Evolutionary conservation across 1,284 basidiomycete genomes (phyloP).

Genomic region (Rhizopogon parksii): DNA sequence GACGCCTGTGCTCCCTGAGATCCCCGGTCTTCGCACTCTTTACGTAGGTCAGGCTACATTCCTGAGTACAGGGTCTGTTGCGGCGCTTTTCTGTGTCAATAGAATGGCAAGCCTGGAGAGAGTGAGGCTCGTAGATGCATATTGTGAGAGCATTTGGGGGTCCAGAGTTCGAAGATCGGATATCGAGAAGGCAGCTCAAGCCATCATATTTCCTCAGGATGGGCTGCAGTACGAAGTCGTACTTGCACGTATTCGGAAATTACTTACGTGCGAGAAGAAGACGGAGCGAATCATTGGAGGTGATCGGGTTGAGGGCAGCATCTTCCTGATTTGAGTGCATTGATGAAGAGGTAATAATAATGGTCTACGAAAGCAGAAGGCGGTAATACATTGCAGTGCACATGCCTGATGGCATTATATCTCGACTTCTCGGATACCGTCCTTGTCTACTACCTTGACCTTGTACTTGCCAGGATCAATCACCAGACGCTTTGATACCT

Average conservation of each 20-base stretch:
- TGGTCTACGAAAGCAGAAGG: background rate
- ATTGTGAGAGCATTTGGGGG: constrained; percentile 53
- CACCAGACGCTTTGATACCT: constrained; percentile 81
- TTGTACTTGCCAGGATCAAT: constrained; percentile 81
- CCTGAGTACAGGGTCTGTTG: constrained; percentile 35
- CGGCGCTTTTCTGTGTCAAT: constrained; percentile 30
- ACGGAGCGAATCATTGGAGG: constrained; percentile 51
- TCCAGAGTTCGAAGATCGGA: constrained; percentile 35
- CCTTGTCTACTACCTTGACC: constrained; percentile 87
- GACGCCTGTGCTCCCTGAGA: constrained; percentile 27
- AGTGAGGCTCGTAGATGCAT: constrained; percentile 47
- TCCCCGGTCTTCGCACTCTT: constrained; percentile 36
- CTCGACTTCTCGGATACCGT: constrained; percentile 77
- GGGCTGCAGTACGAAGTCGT: constrained; percentile 11
- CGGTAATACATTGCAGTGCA: background rate
- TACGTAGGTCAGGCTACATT: constrained; percentile 45
- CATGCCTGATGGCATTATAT: constrained; percentile 34
- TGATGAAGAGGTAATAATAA: background rate
- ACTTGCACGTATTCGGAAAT: constrained; percentile 29
- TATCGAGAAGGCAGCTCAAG: constrained; percentile 28
- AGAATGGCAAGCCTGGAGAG: constrained; percentile 25
- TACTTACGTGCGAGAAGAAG: constrained; percentile 44
- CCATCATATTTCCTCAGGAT: constrained; percentile 1
- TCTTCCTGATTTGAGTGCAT: constrained; percentile 19
- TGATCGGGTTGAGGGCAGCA: constrained; percentile 37